Percentiles rank a stretch among this genome's conserved stretches.
Evolutionary conservation across 108 stramenopile species (phyloP).

Genomic region (Ochromonas danica): DNA sequence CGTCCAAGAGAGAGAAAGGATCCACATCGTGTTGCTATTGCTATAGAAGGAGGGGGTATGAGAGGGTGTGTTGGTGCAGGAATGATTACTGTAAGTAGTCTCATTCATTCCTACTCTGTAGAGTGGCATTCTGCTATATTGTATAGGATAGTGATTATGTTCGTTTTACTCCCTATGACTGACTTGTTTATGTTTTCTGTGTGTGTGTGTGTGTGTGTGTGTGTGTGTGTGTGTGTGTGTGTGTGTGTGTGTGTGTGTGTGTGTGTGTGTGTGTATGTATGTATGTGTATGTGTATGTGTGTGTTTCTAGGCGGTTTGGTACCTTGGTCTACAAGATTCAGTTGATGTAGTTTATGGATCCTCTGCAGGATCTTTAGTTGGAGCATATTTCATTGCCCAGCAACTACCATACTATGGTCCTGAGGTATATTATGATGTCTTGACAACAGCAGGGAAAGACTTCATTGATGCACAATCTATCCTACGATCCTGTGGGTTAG

Average conservation of each 20-base stretch:
- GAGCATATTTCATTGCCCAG: constrained; percentile 6
- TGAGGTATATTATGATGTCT: constrained; percentile 85
- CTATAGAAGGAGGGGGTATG: constrained; percentile 94
- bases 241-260: no score
- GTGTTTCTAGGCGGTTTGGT: constrained; percentile 58
- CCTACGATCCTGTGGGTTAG: constrained; percentile 78
- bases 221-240: no score
- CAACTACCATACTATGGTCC: constrained; percentile 59
- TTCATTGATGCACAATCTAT: constrained; percentile 76
- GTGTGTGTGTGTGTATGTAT: no score
- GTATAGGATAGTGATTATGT: no score
- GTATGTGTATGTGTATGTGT: not conserved
- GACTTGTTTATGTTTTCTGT: no score
- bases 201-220: no score
- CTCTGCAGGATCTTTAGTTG: constrained; percentile 3
- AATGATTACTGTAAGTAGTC: constrained; percentile 65
- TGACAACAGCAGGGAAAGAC: constrained; percentile 70
- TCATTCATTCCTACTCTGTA: not conserved
- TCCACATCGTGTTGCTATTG: constrained; percentile 67
- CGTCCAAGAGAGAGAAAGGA: not conserved
- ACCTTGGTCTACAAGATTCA: constrained; percentile 74
- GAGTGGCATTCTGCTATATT: not conserved
- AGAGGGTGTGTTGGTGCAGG: constrained; percentile 88
- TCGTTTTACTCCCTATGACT: no score
- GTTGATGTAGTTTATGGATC: constrained; percentile 66